Evolutionary conservation across 129 eudicot species (phyloP), one percentile per base, ranked within the genome.

Genomic region (Deinandra increscens): DNA sequence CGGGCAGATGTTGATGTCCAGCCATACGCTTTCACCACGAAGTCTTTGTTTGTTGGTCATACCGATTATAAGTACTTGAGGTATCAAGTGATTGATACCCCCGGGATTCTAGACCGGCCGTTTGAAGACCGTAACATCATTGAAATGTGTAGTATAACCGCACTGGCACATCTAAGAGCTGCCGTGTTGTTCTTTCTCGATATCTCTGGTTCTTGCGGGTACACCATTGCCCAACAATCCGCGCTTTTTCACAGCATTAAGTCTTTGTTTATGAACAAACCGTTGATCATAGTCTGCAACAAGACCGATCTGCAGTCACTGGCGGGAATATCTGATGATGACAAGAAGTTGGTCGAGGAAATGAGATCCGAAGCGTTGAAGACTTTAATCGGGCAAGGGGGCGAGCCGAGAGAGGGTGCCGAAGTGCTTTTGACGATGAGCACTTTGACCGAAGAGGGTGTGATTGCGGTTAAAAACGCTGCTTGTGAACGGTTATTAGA

Each of bases 61-160:
- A 89, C 96, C 0, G 98, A 92, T 72, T 92, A 92, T 58, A 86
- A 92, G 43, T 92, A 92, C 34, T 44, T 92, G 69, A 82, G 98
- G 61, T 92, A 92, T 74, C 98, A 92, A 70, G 98, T 92, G 20
- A 92, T 92, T 45, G 98, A 92, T 74, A 92, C 98, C 62, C 98
- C 98, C 0, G 98, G 98, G 31, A 92, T 92, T 64, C 60, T 92
- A 61, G 98, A 92, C 67, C 72, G 98, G 38, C 98, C 98, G 0
- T 92, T 92, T 76, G 98, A 88, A 80, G 98, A 92, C 50, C 81
- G 98, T 29, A 92, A 92, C 64, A 92, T 92, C 42, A 92, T 92
- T n/a, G 98, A 92, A 69, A 92, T 92, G 98, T 86, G 95, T 77
- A 88, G 96, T 77, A 92, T 92, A 17, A 92, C 96, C 11, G 98